A percentile compares a stretch with the other conserved stretches of the same genome.
phyloP scores from a whole-genome alignment of 306 rosid species.

The Psophocarpus tetragonolobus region DNA sequence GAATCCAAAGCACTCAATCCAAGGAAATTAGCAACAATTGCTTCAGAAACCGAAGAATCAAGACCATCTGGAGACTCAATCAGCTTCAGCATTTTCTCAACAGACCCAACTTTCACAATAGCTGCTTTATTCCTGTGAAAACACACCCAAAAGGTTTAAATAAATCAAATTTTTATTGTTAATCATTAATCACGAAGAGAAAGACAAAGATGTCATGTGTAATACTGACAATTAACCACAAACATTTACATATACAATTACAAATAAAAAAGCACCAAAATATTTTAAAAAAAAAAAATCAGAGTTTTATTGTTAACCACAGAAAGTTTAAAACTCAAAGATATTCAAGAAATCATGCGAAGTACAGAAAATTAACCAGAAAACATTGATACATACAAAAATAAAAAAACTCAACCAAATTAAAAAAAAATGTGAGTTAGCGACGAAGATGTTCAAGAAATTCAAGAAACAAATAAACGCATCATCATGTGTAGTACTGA shows the following conservation, averaged over 20 bases:
- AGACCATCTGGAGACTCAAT: slow-evolving; percentile 54
- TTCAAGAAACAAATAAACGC: background rate
- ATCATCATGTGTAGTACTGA: background rate
- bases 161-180: background rate
- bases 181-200: background rate
- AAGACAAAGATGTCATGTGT: background rate
- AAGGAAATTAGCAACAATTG: slow-evolving; percentile 86
- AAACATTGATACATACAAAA: background rate
- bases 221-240: background rate
- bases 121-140: slow-evolving; percentile 85
- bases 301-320: background rate
- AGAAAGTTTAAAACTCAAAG: background rate
- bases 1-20: slow-evolving; percentile 92
- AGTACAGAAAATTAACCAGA: background rate
- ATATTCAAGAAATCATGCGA: slow-evolving; percentile 2
- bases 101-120: slow-evolving; percentile 88
- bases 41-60: slow-evolving; percentile 70
- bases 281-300: background rate
- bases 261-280: background rate
- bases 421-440: background rate
- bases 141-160: background rate
- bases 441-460: background rate
- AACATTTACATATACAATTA: background rate
- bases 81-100: slow-evolving; percentile 85
- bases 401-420: background rate